A percentile compares a stretch with the other conserved stretches of the same genome.
Evolutionary conservation across 139 green algal species (phyloP).

Genomic region (Yamagishiella unicocca): DNA sequence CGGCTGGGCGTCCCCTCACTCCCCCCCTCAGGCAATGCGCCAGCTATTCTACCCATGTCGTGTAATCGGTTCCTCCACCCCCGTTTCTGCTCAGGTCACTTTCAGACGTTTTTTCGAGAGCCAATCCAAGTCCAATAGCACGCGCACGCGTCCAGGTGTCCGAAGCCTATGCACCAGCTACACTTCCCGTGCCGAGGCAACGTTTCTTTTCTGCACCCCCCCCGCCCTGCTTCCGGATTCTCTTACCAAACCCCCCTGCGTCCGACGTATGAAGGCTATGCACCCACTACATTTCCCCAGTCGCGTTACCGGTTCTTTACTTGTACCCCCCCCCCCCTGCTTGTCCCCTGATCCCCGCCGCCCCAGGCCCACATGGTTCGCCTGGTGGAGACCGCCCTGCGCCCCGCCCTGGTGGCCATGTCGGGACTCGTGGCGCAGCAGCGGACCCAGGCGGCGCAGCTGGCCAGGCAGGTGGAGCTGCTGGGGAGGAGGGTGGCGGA

Average conservation of each 20-base stretch:
- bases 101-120: neutral
- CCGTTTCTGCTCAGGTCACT: neutral
- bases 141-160: too few relatives aligned
- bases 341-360: too few relatives aligned
- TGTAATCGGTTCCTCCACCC: neutral
- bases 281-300: too few relatives aligned
- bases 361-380: constrained; percentile 23
- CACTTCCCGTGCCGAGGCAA: too few relatives aligned
- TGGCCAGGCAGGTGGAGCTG: neutral
- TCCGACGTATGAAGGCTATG: neutral
- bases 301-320: too few relatives aligned
- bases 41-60: too few relatives aligned
- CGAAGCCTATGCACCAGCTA: too few relatives aligned
- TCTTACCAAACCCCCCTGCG: too few relatives aligned
- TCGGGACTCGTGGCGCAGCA: neutral
- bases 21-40: neutral
- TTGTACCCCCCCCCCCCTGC: too few relatives aligned
- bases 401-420: neutral
- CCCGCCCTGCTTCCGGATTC: too few relatives aligned
- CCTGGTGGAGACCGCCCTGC: constrained; percentile 7
- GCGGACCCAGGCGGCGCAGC: neutral
- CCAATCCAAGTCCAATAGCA: too few relatives aligned
- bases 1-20: neutral
- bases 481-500: neutral
- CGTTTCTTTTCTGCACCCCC: too few relatives aligned